Conservation (phyloP, 768 basidiomycete genomes). For the Pulveroboletus ravenelii region DNA sequence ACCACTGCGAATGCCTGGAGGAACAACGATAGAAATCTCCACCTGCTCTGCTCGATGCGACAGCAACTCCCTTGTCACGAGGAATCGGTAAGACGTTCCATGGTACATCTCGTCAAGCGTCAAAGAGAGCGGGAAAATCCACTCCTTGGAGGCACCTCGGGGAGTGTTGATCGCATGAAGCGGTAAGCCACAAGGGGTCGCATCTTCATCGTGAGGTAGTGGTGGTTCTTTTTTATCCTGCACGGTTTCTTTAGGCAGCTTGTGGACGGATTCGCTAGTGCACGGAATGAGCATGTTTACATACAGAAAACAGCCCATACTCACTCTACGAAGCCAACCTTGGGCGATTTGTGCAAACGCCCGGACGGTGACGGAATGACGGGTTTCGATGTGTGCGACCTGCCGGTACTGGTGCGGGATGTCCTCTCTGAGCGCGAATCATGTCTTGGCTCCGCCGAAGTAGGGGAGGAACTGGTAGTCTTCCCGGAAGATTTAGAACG, state of each 20-base stretch:
- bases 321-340: conserved; percentile 27
- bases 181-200: conserved; percentile 33
- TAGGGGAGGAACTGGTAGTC: not conserved
- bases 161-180: conserved; percentile 38
- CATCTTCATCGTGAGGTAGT: conserved; percentile 11
- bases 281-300: conserved; percentile 6
- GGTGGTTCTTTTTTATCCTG: conserved; percentile 4
- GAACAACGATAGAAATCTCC: conserved; percentile 55
- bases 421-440: conserved; percentile 10
- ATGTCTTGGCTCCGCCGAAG: conserved; percentile 2
- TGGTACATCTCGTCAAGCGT: conserved; percentile 58
- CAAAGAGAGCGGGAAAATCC: conserved; percentile 61
- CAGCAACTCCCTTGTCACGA: conserved; percentile 52
- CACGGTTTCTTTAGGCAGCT: conserved; percentile 18
- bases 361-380: conserved; percentile 28
- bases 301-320: conserved; percentile 1
- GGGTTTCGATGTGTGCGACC: conserved; percentile 20
- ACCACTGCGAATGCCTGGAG: conserved; percentile 57
- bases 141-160: conserved; percentile 47
- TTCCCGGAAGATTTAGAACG: conserved; percentile 15
- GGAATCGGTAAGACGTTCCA: conserved; percentile 53
- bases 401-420: conserved; percentile 11
- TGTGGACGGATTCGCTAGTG: conserved; percentile 29
- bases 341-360: conserved; percentile 19
- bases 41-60: conserved; percentile 48